Percentiles rank a stretch among this genome's conserved stretches.
These are phyloP conservation scores for Beauveria bassiana DNA, from an alignment of 2,329 filamentous ascomycete species.

Conservation along the genomic window DNA sequence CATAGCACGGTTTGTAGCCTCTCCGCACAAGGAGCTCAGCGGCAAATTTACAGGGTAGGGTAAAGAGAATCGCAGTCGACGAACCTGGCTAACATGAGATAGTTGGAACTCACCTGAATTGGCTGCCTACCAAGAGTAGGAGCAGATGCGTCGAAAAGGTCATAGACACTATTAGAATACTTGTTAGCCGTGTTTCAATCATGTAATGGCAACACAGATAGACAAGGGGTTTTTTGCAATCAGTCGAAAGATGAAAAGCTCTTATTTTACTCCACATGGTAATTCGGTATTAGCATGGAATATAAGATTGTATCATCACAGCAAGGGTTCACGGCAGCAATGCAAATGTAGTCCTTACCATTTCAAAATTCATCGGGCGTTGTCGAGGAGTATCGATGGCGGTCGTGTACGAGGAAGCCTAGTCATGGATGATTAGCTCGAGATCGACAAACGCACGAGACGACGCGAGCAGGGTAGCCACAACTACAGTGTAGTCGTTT, in stretches of 20 bases:
- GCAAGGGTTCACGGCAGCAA: slow-evolving; percentile 8
- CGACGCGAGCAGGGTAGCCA: not conserved
- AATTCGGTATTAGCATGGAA: slow-evolving; percentile 75
- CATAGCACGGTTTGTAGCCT: slow-evolving; percentile 69
- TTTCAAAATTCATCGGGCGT: slow-evolving; percentile 14
- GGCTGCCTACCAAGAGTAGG: slow-evolving; percentile 41
- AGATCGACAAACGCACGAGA: not conserved
- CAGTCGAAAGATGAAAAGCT: slow-evolving; percentile 85
- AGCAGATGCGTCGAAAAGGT: not conserved
- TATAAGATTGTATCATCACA: slow-evolving; percentile 60
- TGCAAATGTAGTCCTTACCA: slow-evolving; percentile 19
- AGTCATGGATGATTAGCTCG: not conserved
- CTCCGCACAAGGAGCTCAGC: slow-evolving; percentile 58
- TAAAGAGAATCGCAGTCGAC: not conserved
- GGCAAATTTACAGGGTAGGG: slow-evolving; percentile 66
- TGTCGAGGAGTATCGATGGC: not conserved
- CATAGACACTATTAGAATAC: slow-evolving; percentile 10
- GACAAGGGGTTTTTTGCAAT: slow-evolving; percentile 31
- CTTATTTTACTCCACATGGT: slow-evolving; percentile 59
- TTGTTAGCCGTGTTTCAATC: slow-evolving; percentile 15
- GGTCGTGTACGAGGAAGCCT: not conserved
- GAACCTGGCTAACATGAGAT: slow-evolving; percentile 1
- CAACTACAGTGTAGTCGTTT: slow-evolving; percentile 17
- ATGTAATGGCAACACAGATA: slow-evolving; percentile 16
- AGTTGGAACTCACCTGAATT: slow-evolving; percentile 40